A percentile compares a stretch with the other conserved stretches of the same genome.
phyloP scores from a whole-genome alignment of 768 basidiomycete species.

The Antrodiella citrinella region DNA sequence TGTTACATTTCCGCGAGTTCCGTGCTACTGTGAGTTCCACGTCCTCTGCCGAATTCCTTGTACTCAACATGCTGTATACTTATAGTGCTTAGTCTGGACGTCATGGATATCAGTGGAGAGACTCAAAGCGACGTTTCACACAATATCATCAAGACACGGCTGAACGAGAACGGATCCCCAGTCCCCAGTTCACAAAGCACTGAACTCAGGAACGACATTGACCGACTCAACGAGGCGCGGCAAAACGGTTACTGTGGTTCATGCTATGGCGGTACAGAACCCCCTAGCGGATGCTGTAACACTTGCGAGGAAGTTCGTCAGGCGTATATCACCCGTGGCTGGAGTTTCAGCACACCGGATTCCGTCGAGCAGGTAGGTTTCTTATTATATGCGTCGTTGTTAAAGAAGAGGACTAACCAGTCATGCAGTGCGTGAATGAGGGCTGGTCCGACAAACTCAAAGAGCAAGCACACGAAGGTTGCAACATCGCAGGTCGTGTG shows the following conservation, averaged over 20 bases:
- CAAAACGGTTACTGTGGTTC: constrained; percentile 80
- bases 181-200: constrained; percentile 47
- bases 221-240: constrained; percentile 61
- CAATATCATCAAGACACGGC: constrained; percentile 77
- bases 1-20: constrained; percentile 92
- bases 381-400: not conserved
- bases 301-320: constrained; percentile 91
- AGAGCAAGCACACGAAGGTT: constrained; percentile 90
- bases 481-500: constrained; percentile 85
- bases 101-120: constrained; percentile 98
- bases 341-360: constrained; percentile 91
- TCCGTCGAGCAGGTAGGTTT: constrained; percentile 82
- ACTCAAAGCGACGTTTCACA: constrained; percentile 87
- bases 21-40: constrained; percentile 83
- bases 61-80: too few relatives aligned
- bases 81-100: constrained; percentile 87
- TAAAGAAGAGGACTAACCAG: not conserved
- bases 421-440: constrained; percentile 77
- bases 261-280: constrained; percentile 83
- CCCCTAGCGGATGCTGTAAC: constrained; percentile 84
- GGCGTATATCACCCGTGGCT: constrained; percentile 85
- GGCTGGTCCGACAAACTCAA: constrained; percentile 92
- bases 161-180: constrained; percentile 49
- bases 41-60: not conserved
- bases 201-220: constrained; percentile 82